Evolutionary conservation across 441 rosid species (phyloP).

Genomic region (Macaranga tanarius): DNA sequence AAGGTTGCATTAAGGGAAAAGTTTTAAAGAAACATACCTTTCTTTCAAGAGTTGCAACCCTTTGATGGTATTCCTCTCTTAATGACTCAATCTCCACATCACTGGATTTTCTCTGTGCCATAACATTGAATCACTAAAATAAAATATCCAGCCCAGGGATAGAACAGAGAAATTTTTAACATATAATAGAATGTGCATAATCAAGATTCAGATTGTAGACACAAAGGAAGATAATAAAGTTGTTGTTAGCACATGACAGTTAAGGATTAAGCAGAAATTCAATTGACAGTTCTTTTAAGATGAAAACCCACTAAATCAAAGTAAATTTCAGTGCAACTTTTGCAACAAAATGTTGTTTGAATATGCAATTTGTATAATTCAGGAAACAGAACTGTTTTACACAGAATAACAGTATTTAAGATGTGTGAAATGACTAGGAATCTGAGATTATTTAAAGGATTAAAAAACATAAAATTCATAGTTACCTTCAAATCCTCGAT

Average conservation of each 20-base stretch:
- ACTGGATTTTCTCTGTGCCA: constrained; percentile 77
- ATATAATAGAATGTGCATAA: neutral
- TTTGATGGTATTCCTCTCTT: constrained; percentile 98
- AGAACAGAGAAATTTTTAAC: neutral
- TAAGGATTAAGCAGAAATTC: neutral
- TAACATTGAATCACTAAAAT: constrained; percentile 29
- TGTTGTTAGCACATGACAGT: neutral
- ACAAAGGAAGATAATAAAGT: neutral
- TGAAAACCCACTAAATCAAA: neutral
- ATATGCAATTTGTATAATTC: constrained; percentile 7
- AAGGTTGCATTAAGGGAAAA: constrained; percentile 1
- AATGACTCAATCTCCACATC: constrained; percentile 95
- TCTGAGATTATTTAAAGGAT: neutral
- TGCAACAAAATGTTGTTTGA: neutral
- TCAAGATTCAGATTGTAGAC: constrained; percentile 1
- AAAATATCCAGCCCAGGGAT: neutral
- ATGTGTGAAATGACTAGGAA: neutral
- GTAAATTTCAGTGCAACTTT: neutral
- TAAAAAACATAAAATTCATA: neutral
- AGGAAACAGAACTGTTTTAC: neutral
- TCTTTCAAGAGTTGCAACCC: constrained; percentile 91
- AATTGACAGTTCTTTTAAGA: neutral
- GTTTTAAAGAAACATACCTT: constrained; percentile 47
- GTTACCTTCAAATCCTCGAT: constrained; percentile 85
- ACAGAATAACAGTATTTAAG: too few species aligned